Evolutionary conservation across 1,284 basidiomycete species (phyloP).

Genomic region (Flammula alnicola): DNA sequence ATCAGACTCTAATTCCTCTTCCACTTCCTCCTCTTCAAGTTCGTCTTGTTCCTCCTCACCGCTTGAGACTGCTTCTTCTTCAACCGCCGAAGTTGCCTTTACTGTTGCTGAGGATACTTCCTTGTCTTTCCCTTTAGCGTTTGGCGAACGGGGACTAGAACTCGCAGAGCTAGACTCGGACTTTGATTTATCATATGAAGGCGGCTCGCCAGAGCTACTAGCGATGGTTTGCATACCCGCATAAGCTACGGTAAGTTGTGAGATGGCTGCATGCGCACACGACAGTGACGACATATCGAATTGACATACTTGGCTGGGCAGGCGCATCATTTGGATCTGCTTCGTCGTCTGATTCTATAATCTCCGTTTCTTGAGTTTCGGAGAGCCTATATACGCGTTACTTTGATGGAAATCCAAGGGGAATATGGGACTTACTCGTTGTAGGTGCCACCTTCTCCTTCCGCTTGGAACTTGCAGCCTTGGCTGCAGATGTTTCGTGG

Average conservation of each 20-base stretch:
- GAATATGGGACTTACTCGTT: slow-evolving; percentile 14
- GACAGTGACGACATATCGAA: background rate
- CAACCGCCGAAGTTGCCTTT: slow-evolving; percentile 30
- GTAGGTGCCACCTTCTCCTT: slow-evolving; percentile 37
- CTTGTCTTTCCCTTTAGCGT: slow-evolving; percentile 40
- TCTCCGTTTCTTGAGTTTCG: slow-evolving; percentile 58
- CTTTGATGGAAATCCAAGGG: slow-evolving; percentile 3
- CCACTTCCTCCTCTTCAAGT: slow-evolving; percentile 48
- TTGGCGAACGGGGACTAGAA: slow-evolving; percentile 23
- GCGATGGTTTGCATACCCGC: background rate
- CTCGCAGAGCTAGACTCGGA: slow-evolving; percentile 17
- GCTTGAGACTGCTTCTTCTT: slow-evolving; percentile 43
- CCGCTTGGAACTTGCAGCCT: slow-evolving; percentile 45
- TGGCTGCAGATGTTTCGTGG: background rate
- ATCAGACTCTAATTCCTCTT: slow-evolving; percentile 47
- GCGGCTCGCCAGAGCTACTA: slow-evolving; percentile 4
- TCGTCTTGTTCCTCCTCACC: slow-evolving; percentile 60
- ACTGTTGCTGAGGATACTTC: slow-evolving; percentile 30
- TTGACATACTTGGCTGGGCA: slow-evolving; percentile 8
- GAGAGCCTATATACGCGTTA: slow-evolving; percentile 23
- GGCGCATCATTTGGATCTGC: slow-evolving; percentile 32
- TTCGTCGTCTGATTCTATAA: slow-evolving; percentile 73
- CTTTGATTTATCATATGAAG: slow-evolving; percentile 15
- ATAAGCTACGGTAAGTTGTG: background rate
- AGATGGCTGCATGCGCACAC: background rate